Evolutionary conservation across 768 basidiomycete species (phyloP), one percentile per base, ranked within the genome.

Genomic region (Russula vinacea): DNA sequence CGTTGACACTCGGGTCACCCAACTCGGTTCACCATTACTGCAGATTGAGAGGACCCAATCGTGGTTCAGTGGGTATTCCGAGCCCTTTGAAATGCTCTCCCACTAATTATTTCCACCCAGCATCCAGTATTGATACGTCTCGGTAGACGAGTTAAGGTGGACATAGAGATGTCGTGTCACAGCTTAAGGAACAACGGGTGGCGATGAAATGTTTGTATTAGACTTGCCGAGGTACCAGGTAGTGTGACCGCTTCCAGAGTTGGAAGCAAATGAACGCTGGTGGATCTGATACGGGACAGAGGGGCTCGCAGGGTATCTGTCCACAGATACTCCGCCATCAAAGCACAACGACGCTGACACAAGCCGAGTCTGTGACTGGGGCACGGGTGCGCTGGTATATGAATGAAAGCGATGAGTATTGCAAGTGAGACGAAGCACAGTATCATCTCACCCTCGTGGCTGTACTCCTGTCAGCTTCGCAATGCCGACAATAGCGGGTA

Each of bases 161-260:
- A 60, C 49, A 42, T 60, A 60, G 13, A 60, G 50, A 52, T 60
- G 50, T 17, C 50, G 39, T 1, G 26, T 42, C 50, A 40, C 22
- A 50, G 58, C 24, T 42, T 52, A 29, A 8, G 58, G 39, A 16
- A 60, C 29, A 10, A 32, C n/a, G 1, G 58, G 58, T 9, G 58
- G 58, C n/a, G 14, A 51, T n/a, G 10, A 19, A 22, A 60, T 52
- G 26, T 19, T 60, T 16, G 50, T 16, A 22, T 52, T 29, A 4
- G 50, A 32, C 39, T 32, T 17, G 26, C 16, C 8, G 19, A 33
- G 42, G 39, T 52, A 60, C 58, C 58, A 60, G 37, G 10, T 42
- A 2, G 50, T 60, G 26, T 60, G 7, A n/a, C 58, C 39, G 7
- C 50, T 60, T n/a, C 58, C 50, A 22, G 58, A 60, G 51, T 19